Conservation (phyloP, 768 basidiomycete genomes). For the Filobasidium wieringae region DNA sequence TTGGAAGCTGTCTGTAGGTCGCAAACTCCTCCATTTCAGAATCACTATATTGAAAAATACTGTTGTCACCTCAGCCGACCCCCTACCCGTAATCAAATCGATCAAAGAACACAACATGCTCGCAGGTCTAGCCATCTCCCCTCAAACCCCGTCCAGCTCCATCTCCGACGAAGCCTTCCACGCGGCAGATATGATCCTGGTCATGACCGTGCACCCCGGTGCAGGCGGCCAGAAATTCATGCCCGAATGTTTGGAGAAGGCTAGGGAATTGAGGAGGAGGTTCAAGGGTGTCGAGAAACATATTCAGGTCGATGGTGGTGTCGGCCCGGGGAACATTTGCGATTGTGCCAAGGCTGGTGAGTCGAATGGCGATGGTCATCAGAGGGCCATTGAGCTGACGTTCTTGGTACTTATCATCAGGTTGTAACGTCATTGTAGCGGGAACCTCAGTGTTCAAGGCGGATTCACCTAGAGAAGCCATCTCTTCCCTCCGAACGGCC, state of each 20-base stretch:
- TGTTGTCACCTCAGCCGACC: conserved; percentile 47
- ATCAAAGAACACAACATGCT: conserved; percentile 81
- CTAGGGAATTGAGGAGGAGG: conserved; percentile 71
- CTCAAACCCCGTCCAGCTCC: conserved; percentile 75
- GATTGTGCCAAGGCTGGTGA: conserved; percentile 79
- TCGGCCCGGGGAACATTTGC: conserved; percentile 80
- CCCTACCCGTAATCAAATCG: conserved; percentile 60
- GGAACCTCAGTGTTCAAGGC: conserved; percentile 90
- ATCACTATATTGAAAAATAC: conserved; percentile 2
- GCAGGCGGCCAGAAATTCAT: conserved; percentile 94
- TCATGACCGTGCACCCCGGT: conserved; percentile 97
- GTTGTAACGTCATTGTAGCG: conserved; percentile 95
- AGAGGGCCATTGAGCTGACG: neutral
- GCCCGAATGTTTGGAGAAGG: conserved; percentile 83
- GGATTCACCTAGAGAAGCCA: conserved; percentile 64
- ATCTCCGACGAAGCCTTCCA: conserved; percentile 77
- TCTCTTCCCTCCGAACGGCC: conserved; percentile 55
- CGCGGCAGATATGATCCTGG: conserved; percentile 83
- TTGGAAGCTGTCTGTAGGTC: conserved; percentile 74
- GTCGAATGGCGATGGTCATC: conserved; percentile 21
- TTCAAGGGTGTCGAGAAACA: conserved; percentile 71
- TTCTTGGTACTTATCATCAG: conserved; percentile 41
- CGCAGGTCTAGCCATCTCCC: conserved; percentile 92
- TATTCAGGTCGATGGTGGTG: conserved; percentile 96
- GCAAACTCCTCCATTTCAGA: neutral